Percentiles rank a stretch among this genome's conserved stretches.
Conservation (phyloP, 2,329 filamentous ascomycete species). For the Emergomyces orientalis region DNA sequence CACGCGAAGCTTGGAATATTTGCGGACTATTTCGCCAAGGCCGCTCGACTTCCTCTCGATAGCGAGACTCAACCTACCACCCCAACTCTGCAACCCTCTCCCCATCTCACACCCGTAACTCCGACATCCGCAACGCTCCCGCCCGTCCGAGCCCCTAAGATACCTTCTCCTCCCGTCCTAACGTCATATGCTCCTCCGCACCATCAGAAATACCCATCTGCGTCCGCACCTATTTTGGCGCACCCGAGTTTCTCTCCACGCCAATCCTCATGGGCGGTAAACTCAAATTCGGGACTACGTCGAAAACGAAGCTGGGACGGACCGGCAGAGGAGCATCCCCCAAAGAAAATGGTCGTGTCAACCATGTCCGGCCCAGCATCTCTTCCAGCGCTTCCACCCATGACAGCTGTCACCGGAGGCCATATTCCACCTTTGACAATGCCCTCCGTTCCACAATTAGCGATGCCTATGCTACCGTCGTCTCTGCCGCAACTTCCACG, state of each 20-base stretch:
- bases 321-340: slow-evolving; percentile 45
- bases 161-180: slow-evolving; percentile 32
- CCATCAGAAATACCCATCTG: slow-evolving; percentile 15
- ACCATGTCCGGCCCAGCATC: slow-evolving; percentile 18
- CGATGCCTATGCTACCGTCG: slow-evolving; percentile 25
- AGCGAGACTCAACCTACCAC: slow-evolving; percentile 23
- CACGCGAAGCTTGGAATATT: slow-evolving; percentile 74
- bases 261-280: slow-evolving; percentile 33
- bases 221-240: slow-evolving; percentile 18
- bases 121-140: not conserved
- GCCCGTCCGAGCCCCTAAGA: slow-evolving; percentile 20
- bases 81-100: slow-evolving; percentile 27
- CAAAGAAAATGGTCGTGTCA: slow-evolving; percentile 41
- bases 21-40: slow-evolving; percentile 69
- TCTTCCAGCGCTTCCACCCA: slow-evolving; percentile 21
- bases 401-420: slow-evolving; percentile 20
- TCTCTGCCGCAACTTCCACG: slow-evolving; percentile 53
- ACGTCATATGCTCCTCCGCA: not conserved
- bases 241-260: slow-evolving; percentile 16
- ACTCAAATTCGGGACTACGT: slow-evolving; percentile 17
- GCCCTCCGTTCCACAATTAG: slow-evolving; percentile 26
- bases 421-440: slow-evolving; percentile 28
- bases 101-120: slow-evolving; percentile 27
- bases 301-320: slow-evolving; percentile 53
- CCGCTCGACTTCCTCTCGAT: slow-evolving; percentile 42